Evolutionary conservation across 164 flowering plant species (phyloP), one percentile per base, ranked within the genome.

Genomic region (Magnolia officinalis): DNA sequence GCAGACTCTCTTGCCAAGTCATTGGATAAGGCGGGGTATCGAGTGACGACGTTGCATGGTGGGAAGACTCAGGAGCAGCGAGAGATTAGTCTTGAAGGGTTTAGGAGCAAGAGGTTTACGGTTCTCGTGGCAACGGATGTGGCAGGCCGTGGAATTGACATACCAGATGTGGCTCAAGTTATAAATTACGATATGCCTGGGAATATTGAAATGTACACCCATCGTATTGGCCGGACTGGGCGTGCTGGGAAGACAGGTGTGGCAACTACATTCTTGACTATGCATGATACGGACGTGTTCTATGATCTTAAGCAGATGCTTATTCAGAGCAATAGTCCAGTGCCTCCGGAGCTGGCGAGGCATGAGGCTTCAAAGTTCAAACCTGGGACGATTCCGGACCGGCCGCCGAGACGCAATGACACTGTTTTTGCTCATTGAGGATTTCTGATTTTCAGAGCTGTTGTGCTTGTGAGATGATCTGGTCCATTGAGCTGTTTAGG

Each of bases 41-140:
- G 94, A 0, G 97, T 91, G 66, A 94, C 97, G 0, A 90, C 94
- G 29, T 79, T 94, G 84, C 98, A 94, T 73, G 98, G 98, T 75
- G 98, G 97, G 75, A 92, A 91, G 85, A 90, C 95, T 0, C 98
- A 94, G 67, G 98, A 94, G 73, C 95, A 89, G 81, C 85, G 98
- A 67, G 98, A 94, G 85, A 89, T 91, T 23, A 92, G 98, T 59
- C 92, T 94, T 16, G 96, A 92, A 76, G 98, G 98, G 23, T 94
- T 94, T 82, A 86, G 95, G 83, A 85, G 86, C 51, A 92, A 91
- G 86, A 83, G 96, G 80, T 94, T 85, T 74, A 92, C 87, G 80
- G 97, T 94, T n/a, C 90, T 94, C 72, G 98, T 91, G 74, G 97
- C 98, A 7, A 92, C 98, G 0, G 98, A 94, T 86, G 97, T 94